These are phyloP conservation scores for Ceriops decandra DNA, from an alignment of 345 rosid genomes.

Conservation along the genomic window DNA sequence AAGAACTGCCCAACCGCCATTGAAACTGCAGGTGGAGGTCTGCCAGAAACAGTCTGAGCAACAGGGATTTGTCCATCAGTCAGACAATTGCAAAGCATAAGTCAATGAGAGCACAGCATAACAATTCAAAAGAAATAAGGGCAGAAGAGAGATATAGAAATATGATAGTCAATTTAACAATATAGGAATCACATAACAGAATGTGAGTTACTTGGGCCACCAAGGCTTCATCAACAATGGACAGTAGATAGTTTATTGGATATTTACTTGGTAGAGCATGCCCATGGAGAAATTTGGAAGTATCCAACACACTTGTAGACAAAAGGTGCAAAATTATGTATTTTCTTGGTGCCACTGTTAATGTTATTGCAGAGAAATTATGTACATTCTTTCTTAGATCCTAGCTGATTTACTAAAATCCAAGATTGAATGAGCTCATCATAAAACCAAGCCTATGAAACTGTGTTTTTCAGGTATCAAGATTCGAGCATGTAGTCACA, in stretches of 20 bases:
- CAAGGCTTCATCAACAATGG: neutral
- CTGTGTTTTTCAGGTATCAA: too few species aligned
- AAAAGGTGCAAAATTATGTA: neutral
- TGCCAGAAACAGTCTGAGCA: constrained; percentile 78
- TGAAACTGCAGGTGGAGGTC: constrained; percentile 98
- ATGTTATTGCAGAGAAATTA: too few species aligned
- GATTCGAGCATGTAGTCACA: too few species aligned
- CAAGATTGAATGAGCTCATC: too few species aligned
- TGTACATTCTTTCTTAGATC: too few species aligned
- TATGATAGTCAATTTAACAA: neutral
- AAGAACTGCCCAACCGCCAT: constrained; percentile 99
- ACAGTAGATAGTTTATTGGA: neutral
- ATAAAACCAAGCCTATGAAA: too few species aligned
- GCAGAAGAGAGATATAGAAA: neutral
- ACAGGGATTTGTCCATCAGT: constrained; percentile 31
- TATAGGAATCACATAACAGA: neutral
- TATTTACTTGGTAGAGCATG: neutral
- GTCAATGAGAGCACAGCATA: constrained; percentile 8
- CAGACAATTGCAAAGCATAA: constrained; percentile 15
- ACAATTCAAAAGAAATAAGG: constrained; percentile 2
- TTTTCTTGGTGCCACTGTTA: too few species aligned
- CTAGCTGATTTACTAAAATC: too few species aligned
- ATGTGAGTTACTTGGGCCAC: neutral
- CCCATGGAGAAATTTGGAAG: neutral
- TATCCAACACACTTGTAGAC: neutral